Conservation (phyloP, 1,284 basidiomycete species). For the Austroboletus niveus region DNA sequence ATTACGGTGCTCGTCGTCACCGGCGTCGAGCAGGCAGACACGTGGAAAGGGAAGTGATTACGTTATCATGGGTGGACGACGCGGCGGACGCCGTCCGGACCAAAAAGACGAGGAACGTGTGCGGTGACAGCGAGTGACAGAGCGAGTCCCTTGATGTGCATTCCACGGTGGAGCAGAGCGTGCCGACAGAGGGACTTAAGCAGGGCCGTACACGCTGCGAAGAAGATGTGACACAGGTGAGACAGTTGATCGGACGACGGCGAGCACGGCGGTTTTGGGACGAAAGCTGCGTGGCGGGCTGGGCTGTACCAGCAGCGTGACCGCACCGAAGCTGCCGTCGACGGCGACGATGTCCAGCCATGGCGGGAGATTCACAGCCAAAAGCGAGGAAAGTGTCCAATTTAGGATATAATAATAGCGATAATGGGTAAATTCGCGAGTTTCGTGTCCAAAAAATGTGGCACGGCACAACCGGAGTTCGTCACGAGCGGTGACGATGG, state of each 20-base stretch:
- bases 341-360: conserved; percentile 5
- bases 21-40: conserved; percentile 19
- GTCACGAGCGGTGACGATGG: conserved; percentile 61
- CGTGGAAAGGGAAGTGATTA: conserved; percentile 15
- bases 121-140: conserved; percentile 2
- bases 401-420: conserved; percentile 6
- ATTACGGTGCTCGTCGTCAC: conserved; percentile 23
- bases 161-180: conserved; percentile 9
- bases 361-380: conserved; percentile 15
- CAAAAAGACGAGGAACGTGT: conserved; percentile 13
- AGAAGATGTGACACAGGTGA: conserved; percentile 15
- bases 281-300: conserved; percentile 14
- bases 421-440: conserved; percentile 19
- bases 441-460: conserved; percentile 33
- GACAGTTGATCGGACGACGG: conserved; percentile 11
- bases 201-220: conserved; percentile 11
- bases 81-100: conserved; percentile 24
- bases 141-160: conserved; percentile 14
- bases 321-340: neutral
- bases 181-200: conserved; percentile 7
- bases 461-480: conserved; percentile 39
- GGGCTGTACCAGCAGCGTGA: neutral
- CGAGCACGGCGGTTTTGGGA: conserved; percentile 1
- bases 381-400: conserved; percentile 1
- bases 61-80: conserved; percentile 9